Evolutionary conservation across 176 grass and related monocot genomes (phyloP), one percentile per base, ranked within the genome.

Genomic region (Tillandsia fasciculata): DNA sequence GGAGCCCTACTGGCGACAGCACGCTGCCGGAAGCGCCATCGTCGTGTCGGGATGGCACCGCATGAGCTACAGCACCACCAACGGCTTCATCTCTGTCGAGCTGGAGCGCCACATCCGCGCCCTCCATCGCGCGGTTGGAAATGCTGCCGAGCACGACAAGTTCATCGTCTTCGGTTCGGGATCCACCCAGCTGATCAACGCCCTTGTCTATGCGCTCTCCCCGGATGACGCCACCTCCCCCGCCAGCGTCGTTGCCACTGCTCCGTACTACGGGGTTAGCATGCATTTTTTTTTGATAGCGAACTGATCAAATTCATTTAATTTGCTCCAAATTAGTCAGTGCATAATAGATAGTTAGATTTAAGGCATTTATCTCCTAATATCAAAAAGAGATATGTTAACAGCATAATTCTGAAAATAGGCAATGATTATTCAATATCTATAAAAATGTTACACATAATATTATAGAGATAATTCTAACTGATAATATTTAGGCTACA

Each of bases 1-100:
- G 81, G 86, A 92, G 79, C 86, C 92, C 1, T 92, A 87, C 73
- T 89, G 92, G 92, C 69, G 59, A 73, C 81, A 23, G n/a, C 92
- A 96, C 50, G 81, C 86, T 17, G 75, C 71, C 6, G 64, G 54
- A 53, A 77, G 86, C 66, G 81, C 83, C 18, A 81, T 96, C 48
- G 70, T 96, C 4, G 1, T 96, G 11, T 84, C 88, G 9, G 92
- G 86, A 33, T 92, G 88, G 88, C 88, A 92, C 56, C 81, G 83
- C 67, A 71, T 92, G 92, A 85, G 88, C 74, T 88, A 86, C 70
- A 0, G 0, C 4, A 28, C 85, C 50, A 82, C 75, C 17, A 22
- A 71, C 15, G 2, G 2, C 0, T 83, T 69, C 83, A 76, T 84
- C 22, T 91, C 92, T 53, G 33, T 68, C 10, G 88, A 92, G 83